A percentile compares a stretch with the other conserved stretches of the same genome.
Conservation (phyloP, 208 protist species). For the Trypanosoma boissoni region DNA sequence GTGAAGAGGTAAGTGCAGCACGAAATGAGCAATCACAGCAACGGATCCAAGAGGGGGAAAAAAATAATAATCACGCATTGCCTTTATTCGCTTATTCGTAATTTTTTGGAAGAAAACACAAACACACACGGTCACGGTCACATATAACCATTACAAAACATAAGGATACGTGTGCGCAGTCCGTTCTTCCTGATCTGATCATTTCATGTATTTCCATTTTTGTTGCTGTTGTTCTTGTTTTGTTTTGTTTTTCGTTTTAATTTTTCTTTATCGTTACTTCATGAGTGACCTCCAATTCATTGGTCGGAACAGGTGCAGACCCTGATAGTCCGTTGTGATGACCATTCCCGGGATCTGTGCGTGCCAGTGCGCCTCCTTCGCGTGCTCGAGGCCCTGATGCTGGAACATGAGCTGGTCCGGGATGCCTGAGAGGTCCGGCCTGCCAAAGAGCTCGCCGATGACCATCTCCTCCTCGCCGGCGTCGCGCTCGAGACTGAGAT, state of each 20-base stretch:
- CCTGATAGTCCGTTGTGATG: constrained; percentile 94
- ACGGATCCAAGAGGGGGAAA: too few species aligned
- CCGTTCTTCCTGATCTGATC: constrained; percentile 1
- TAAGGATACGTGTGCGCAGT: too few species aligned
- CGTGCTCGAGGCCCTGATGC: constrained; percentile 95
- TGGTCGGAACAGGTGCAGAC: constrained; percentile 96
- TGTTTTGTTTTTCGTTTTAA: background rate
- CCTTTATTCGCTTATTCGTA: too few species aligned
- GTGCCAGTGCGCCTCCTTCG: constrained; percentile 99
- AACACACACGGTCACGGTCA: too few species aligned
- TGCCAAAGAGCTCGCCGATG: constrained; percentile 72
- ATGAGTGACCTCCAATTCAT: constrained; percentile 93
- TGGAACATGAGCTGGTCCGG: constrained; percentile 97
- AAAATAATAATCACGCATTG: too few species aligned
- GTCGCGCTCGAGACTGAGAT: constrained; percentile 97
- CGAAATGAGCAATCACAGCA: too few species aligned
- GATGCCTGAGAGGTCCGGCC: constrained; percentile 73
- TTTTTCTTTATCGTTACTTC: constrained; percentile 41
- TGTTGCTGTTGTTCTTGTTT: constrained; percentile 5
- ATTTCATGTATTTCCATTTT: constrained; percentile 4
- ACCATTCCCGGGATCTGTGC: constrained; percentile 94
- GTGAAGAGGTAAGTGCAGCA: too few species aligned
- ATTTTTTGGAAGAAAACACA: too few species aligned
- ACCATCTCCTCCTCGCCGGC: constrained; percentile 89
- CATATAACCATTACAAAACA: too few species aligned